Conservation (phyloP, 2,329 filamentous ascomycete species). For the Penicillium hordei region DNA sequence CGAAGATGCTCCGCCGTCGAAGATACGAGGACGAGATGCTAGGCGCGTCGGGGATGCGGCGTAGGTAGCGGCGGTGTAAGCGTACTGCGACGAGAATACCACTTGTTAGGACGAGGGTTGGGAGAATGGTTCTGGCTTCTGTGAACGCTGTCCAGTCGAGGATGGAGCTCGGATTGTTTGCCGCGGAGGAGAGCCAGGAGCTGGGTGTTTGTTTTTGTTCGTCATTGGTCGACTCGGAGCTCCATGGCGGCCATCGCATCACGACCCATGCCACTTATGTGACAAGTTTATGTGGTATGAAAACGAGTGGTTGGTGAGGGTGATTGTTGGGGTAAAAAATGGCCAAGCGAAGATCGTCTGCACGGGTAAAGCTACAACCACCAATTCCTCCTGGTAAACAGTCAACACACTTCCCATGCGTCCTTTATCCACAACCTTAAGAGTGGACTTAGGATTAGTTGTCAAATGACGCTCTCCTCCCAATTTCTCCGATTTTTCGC, state of each 20-base stretch:
- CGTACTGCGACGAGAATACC: conserved; percentile 38
- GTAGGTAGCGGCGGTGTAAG: conserved; percentile 60
- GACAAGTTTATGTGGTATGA: conserved; percentile 2
- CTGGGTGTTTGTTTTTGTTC: conserved; percentile 18
- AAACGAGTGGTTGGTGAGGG: not conserved
- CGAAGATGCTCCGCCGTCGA: conserved; percentile 73
- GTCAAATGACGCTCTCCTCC: too few relatives aligned
- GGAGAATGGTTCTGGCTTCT: conserved; percentile 38
- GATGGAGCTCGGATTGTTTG: conserved; percentile 42
- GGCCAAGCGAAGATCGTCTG: not conserved
- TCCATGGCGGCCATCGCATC: conserved; percentile 54
- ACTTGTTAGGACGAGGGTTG: conserved; percentile 41
- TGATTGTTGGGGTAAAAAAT: conserved; percentile 15
- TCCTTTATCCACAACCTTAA: not conserved
- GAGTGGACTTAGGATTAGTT: not conserved
- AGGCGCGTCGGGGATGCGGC: conserved; percentile 75
- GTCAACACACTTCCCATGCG: too few relatives aligned
- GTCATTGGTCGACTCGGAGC: conserved; percentile 35
- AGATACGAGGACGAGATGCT: conserved; percentile 75
- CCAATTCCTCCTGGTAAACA: not conserved
- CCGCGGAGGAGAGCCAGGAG: conserved; percentile 18
- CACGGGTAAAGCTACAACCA: not conserved
- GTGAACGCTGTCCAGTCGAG: conserved; percentile 44
- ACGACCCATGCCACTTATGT: conserved; percentile 32
- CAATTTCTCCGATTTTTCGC: too few relatives aligned